Evolutionary conservation across 2,329 filamentous ascomycete genomes (phyloP).

Genomic region (Trichoderma koningii): DNA sequence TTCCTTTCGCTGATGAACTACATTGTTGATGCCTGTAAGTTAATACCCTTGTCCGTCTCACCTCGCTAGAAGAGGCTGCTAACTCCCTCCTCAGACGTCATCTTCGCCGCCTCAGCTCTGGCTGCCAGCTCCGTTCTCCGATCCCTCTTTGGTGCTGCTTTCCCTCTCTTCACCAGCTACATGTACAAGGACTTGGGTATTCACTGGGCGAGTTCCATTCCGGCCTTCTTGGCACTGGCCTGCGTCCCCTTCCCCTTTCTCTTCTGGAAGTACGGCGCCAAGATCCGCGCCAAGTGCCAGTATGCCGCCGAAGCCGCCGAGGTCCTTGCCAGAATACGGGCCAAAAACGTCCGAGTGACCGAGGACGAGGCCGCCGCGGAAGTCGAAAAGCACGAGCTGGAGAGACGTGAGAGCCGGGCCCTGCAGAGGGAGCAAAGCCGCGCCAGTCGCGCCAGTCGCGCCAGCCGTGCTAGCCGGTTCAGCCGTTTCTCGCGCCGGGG

Average conservation of each 20-base stretch:
- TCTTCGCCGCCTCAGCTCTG: conserved; percentile 74
- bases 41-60: background rate
- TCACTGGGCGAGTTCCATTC: conserved; percentile 74
- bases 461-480: background rate
- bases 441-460: conserved; percentile 13
- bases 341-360: conserved; percentile 36
- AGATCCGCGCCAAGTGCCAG: conserved; percentile 67
- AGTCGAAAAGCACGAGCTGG: conserved; percentile 34
- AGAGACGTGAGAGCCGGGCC: conserved; percentile 33
- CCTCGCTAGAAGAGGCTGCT: conserved; percentile 17
- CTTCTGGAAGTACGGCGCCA: conserved; percentile 70
- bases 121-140: conserved; percentile 73
- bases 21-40: conserved; percentile 62
- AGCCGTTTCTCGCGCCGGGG: background rate
- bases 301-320: conserved; percentile 67
- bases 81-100: conserved; percentile 52
- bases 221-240: conserved; percentile 70
- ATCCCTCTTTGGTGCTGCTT: conserved; percentile 70
- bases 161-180: conserved; percentile 69
- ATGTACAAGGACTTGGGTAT: conserved; percentile 65
- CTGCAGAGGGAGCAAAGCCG: conserved; percentile 6
- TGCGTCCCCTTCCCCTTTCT: conserved; percentile 76
- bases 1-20: conserved; percentile 69
- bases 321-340: conserved; percentile 53
- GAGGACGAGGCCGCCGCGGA: conserved; percentile 37